Evolutionary conservation across 2,329 filamentous ascomycete genomes (phyloP).

Genomic region (Lojkania enalia): DNA sequence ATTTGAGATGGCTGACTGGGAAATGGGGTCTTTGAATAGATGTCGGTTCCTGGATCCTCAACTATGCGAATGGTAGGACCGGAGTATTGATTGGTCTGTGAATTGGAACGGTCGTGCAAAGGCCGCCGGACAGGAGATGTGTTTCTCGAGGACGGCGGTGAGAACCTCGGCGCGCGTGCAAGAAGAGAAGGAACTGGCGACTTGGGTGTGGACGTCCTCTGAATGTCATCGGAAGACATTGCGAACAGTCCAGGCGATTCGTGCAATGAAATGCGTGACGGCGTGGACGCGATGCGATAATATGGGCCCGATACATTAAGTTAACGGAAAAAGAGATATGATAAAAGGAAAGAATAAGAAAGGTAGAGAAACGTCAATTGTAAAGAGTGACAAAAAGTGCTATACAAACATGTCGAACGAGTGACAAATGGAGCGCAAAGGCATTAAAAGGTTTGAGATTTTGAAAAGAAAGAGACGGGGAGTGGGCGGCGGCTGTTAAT

Average conservation of each 20-base stretch:
- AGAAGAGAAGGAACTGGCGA: slow-evolving; percentile 29
- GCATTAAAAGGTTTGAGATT: slow-evolving; percentile 39
- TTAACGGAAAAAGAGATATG: slow-evolving; percentile 22
- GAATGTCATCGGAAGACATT: slow-evolving; percentile 36
- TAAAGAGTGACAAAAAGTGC: slow-evolving; percentile 41
- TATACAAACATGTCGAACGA: slow-evolving; percentile 43
- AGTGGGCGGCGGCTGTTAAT: slow-evolving; percentile 36
- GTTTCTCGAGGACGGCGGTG: slow-evolving; percentile 34
- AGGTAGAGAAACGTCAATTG: slow-evolving; percentile 24
- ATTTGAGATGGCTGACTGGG: slow-evolving; percentile 46
- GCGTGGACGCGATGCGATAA: slow-evolving; percentile 25
- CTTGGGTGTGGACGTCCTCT: slow-evolving; percentile 30
- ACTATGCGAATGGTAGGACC: slow-evolving; percentile 48
- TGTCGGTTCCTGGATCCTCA: slow-evolving; percentile 37
- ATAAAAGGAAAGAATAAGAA: slow-evolving; percentile 24
- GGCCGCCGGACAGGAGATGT: slow-evolving; percentile 40
- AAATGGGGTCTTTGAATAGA: slow-evolving; percentile 46
- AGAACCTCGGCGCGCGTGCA: slow-evolving; percentile 34
- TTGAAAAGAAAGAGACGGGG: slow-evolving; percentile 31
- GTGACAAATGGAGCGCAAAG: slow-evolving; percentile 38
- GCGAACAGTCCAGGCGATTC: slow-evolving; percentile 24
- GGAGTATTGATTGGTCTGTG: slow-evolving; percentile 42
- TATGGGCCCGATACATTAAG: slow-evolving; percentile 39
- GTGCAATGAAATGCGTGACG: slow-evolving; percentile 26
- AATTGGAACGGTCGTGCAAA: slow-evolving; percentile 45